These are phyloP conservation scores for Sporothrix euskadiensis DNA, from an alignment of 2,329 filamentous ascomycete genomes.

Conservation along the genomic window DNA sequence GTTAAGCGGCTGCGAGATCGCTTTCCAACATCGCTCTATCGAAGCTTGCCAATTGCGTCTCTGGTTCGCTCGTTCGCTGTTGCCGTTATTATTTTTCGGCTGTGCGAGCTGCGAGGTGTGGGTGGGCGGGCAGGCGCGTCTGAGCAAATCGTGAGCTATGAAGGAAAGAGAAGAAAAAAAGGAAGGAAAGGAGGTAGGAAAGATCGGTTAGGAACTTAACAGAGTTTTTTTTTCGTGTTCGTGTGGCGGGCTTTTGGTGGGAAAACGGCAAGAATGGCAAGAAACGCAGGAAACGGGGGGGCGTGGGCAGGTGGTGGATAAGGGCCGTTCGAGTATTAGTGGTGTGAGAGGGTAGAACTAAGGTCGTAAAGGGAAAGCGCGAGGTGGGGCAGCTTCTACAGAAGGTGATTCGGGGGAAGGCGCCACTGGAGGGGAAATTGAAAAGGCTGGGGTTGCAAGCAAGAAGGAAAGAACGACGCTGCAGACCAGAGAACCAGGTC, in stretches of 20 bases:
- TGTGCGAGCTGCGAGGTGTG: conserved; percentile 13
- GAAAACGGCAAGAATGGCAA: background rate
- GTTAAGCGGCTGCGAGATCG: conserved; percentile 23
- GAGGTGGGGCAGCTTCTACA: background rate
- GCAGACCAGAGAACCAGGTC: background rate
- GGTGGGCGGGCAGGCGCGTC: conserved; percentile 20
- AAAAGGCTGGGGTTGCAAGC: conserved; percentile 22
- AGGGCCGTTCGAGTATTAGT: conserved; percentile 17
- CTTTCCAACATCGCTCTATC: conserved; percentile 26
- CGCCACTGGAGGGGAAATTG: conserved; percentile 17
- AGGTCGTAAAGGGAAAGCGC: background rate
- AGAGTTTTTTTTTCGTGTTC: conserved; percentile 31
- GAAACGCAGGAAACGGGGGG: conserved; percentile 11
- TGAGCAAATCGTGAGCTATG: conserved; percentile 18
- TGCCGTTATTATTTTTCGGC: conserved; percentile 13
- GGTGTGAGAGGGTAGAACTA: conserved; percentile 16
- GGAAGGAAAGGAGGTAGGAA: conserved; percentile 11
- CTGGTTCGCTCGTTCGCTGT: conserved; percentile 16
- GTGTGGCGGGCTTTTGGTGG: conserved; percentile 7
- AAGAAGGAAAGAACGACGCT: conserved; percentile 2
- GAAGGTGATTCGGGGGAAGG: background rate
- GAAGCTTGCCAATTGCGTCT: conserved; percentile 17
- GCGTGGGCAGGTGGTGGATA: conserved; percentile 13
- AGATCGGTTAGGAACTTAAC: conserved; percentile 33
- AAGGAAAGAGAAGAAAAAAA: conserved; percentile 19